phyloP scores from a whole-genome alignment of 2,329 filamentous ascomycete species.

The Fusarium hainanense region DNA sequence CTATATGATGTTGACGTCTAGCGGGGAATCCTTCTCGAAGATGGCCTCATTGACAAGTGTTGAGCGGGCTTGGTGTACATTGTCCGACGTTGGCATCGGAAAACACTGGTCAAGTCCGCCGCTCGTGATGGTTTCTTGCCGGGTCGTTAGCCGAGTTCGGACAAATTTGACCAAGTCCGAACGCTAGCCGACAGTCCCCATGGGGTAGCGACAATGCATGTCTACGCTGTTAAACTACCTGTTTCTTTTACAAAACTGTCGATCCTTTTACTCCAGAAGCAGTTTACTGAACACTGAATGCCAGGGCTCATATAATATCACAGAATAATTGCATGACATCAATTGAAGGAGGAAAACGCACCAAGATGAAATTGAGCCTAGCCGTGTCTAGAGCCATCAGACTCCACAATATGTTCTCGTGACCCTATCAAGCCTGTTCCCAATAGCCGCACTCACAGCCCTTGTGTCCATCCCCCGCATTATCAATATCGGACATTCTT shows the following conservation, averaged over 20 bases:
- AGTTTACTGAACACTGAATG: background rate
- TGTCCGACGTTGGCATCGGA: background rate
- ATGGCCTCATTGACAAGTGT: background rate
- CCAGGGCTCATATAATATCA: background rate
- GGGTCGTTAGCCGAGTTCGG: background rate
- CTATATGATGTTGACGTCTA: background rate
- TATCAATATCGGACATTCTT: background rate
- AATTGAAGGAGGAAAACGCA: background rate
- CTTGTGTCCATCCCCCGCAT: background rate
- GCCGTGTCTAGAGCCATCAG: background rate
- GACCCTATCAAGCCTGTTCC: background rate
- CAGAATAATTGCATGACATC: background rate
- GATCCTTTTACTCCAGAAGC: background rate
- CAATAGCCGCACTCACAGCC: background rate
- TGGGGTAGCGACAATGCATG: background rate
- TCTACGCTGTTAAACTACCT: background rate
- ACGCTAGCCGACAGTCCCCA: background rate
- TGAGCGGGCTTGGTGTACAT: background rate
- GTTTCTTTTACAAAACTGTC: background rate
- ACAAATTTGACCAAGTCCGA: background rate
- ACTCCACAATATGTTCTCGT: conserved; percentile 1
- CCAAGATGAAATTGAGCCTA: background rate
- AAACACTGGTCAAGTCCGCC: background rate
- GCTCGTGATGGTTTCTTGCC: background rate
- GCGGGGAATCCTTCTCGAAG: background rate